A percentile compares a stretch with the other conserved stretches of the same genome.
Conservation (phyloP, 192 early-diverging fungal species). For the Backusella liffmaniae region DNA sequence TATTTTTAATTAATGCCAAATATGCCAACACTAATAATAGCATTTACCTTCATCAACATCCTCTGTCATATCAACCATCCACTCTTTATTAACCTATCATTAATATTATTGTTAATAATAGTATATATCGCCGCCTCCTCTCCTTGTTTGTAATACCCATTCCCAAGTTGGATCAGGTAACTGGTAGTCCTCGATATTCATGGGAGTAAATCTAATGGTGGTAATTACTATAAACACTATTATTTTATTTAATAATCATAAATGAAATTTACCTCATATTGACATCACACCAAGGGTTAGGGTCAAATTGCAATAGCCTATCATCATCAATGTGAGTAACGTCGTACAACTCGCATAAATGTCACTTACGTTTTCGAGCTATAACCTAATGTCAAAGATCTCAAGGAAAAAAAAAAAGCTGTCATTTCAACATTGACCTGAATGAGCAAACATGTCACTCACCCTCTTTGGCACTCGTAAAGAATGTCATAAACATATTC, state of each 20-base stretch:
- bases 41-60: constrained; percentile 53
- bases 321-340: neutral
- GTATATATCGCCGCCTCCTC: neutral
- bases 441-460: neutral
- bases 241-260: neutral
- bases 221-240: neutral
- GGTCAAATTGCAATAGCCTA: constrained; percentile 51
- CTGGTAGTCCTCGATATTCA: constrained; percentile 46
- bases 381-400: constrained; percentile 43
- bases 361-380: constrained; percentile 48
- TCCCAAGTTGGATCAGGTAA: constrained; percentile 58
- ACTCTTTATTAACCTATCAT: constrained; percentile 42
- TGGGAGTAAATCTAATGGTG: constrained; percentile 38
- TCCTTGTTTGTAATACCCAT: constrained; percentile 40
- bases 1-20: neutral
- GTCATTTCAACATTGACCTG: neutral
- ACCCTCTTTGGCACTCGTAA: constrained; percentile 48
- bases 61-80: constrained; percentile 61
- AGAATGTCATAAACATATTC: constrained; percentile 40
- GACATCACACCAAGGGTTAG: constrained; percentile 50
- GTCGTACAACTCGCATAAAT: neutral
- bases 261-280: constrained; percentile 31
- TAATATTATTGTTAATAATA: too few species aligned
- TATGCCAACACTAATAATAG: neutral
- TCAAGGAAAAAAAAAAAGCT: constrained; percentile 7